Base-by-base conservation (phyloP, 495 filamentous ascomycete genomes). In the Cercophora sp. region DNA sequence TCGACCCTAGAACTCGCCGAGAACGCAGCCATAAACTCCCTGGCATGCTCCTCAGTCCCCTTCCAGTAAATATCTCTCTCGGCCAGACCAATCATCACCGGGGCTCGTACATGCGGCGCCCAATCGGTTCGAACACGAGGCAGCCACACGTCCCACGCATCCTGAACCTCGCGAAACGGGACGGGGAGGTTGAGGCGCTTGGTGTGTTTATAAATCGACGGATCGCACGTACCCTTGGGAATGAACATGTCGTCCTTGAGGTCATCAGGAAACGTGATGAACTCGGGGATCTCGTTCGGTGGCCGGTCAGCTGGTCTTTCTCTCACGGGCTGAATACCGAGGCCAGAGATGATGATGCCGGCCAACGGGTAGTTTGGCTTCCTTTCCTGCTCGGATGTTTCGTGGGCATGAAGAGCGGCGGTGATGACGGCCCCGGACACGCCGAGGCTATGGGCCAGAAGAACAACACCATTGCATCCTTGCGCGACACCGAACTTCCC, bases 371-470 rank as follows among this genome's bases (percentile, higher is more conserved):
- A 72, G 11, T 24, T 3, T 4, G 29, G 31, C 2, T 4, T 26
- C 1, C 6, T 24, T 15, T 20, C 26, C 15, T 57, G 45, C 22
- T 41, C 4, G n/a, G n/a, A n/a, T 32, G 13, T 32, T 13, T 32
- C 29, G 29, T 6, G n/a, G n/a, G n/a, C n/a, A n/a, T n/a, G n/a
- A 18, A 52, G 11, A 2, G 61, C 64, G 19, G 64, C 66, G 8
- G 62, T 57, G 2, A 67, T 54, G 39, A 65, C 58, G 20, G 54
- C 60, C 20, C 64, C 58, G 24, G 65, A 58, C 10, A 51, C 49
- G 9, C 64, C 69, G 39, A 74, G 66, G 24, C 66, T 70, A 51
- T 74, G 69, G 10, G 48, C 48, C 1, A 67, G 50, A 1, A 72
- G 56, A 1, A 72, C 63, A 11, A 74, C 54, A 24, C 45, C 42